Base-by-base conservation (phyloP, 495 filamentous ascomycete genomes). In the Xanthoparmelia taractica region DNA sequence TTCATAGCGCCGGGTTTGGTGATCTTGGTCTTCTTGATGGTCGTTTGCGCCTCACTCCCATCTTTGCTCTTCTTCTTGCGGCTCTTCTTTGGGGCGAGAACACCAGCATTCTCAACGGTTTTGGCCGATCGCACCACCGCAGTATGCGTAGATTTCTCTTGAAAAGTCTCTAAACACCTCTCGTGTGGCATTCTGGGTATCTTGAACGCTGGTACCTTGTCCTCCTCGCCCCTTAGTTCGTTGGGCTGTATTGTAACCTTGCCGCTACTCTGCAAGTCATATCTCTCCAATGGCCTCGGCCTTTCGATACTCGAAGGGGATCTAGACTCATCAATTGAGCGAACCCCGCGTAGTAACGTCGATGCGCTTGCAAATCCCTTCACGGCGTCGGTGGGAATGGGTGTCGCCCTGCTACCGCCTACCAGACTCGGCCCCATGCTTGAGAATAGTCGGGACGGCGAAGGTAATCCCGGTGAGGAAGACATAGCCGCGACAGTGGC, bases 331-430 rank as follows among this genome's bases (percentile, higher is more conserved):
- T 65, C 61, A 17, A 20, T 38, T 18, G 56, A 38, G 8, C 66
- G 55, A 5, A n/a, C 50, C 12, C 62, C 33, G 23, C 66, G 69
- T 63, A 76, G 66, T 15, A 80, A 48, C 8, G 41, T 71, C 5
- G 76, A 69, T 25, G 77, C 79, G 58, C 71, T 81, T 11, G 75
- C 75, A 54, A 80, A 80, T 0, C 71, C 67, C 7, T 63, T 64
- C 29, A 65, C 48, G 11, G 72, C 74, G 60, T 73, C 64, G 27
- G 64, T 48, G 34, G 77, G 73, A 37, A 75, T 71, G 4, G 73
- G 69, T 0, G 71, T 66, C 23, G 64, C 72, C 47, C 70, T 70
- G 47, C 68, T 76, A 25, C 73, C 75, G 37, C 67, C 74, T 33
- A 66, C 65, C 36, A 78, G 54, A 4, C 66, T n/a, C 11, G 72